Conservation (phyloP, 805 yeast genomes). For the Saccharomyces mikatae region DNA sequence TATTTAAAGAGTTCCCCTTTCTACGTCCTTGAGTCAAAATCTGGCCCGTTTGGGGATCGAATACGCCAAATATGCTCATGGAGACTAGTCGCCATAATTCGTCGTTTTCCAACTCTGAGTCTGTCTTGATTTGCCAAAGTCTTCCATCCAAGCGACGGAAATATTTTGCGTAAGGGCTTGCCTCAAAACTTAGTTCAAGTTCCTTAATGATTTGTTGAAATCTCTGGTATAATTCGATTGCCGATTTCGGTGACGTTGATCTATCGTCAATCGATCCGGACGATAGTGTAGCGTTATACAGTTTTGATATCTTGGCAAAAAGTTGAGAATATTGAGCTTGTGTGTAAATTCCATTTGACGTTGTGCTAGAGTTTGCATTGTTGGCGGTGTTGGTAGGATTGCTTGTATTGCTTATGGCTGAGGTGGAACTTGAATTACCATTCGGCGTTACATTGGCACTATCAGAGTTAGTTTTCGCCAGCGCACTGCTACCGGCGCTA, state of each 20-base stretch:
- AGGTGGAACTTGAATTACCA: slow-evolving; percentile 1
- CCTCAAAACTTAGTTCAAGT: slow-evolving; percentile 24
- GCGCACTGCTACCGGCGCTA: not conserved
- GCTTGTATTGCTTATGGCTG: slow-evolving; percentile 4
- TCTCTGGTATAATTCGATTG: slow-evolving; percentile 29
- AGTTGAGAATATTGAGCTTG: slow-evolving; percentile 14
- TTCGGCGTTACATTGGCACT: slow-evolving; percentile 1
- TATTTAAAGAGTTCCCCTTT: slow-evolving; percentile 12
- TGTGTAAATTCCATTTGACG: not conserved
- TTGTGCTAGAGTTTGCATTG: slow-evolving; percentile 1
- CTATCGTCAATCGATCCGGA: slow-evolving; percentile 23
- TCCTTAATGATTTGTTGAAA: slow-evolving; percentile 31
- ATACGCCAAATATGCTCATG: slow-evolving; percentile 19
- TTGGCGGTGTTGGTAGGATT: slow-evolving; percentile 1
- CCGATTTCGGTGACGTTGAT: slow-evolving; percentile 28
- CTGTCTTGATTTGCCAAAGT: slow-evolving; percentile 25
- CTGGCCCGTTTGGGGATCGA: slow-evolving; percentile 23
- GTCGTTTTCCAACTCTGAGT: slow-evolving; percentile 21
- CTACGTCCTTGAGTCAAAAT: slow-evolving; percentile 19
- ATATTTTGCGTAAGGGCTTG: slow-evolving; percentile 26
- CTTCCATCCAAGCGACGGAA: slow-evolving; percentile 22
- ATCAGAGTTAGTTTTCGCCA: not conserved
- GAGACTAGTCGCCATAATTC: slow-evolving; percentile 25
- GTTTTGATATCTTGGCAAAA: slow-evolving; percentile 22
- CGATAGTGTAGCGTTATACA: slow-evolving; percentile 23